phyloP scores from a whole-genome alignment of 1,284 basidiomycete genomes.

The Irpex sp. region DNA sequence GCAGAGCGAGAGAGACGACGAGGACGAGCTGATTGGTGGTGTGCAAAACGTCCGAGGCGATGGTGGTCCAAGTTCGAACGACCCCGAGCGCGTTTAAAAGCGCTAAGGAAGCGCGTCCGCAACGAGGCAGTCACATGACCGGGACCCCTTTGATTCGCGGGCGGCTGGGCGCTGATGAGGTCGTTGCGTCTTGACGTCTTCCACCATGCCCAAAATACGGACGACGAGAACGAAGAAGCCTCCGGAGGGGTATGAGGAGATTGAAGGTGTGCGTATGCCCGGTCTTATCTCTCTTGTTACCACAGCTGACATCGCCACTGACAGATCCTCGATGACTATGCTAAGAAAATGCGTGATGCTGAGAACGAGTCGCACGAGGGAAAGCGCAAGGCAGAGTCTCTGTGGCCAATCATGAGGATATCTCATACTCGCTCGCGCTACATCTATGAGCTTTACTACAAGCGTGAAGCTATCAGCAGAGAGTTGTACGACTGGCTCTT shows the following conservation, averaged over 20 bases:
- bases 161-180: not conserved
- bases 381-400: constrained; percentile 92
- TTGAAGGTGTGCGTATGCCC: constrained; percentile 61
- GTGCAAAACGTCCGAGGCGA: constrained; percentile 4
- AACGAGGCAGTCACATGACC: constrained; percentile 15
- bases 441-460: constrained; percentile 99
- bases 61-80: constrained; percentile 6
- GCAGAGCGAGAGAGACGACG: not conserved
- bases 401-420: constrained; percentile 99
- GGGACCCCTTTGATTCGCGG: not conserved
- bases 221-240: constrained; percentile 94
- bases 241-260: constrained; percentile 97
- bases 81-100: constrained; percentile 6
- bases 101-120: constrained; percentile 11
- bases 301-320: not conserved
- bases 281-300: not conserved
- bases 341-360: constrained; percentile 95
- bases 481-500: constrained; percentile 98
- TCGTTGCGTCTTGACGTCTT: constrained; percentile 5
- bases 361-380: constrained; percentile 98
- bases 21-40: constrained; percentile 3
- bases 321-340: constrained; percentile 90
- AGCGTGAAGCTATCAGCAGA: constrained; percentile 91
- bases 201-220: constrained; percentile 89
- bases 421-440: constrained; percentile 94